phyloP scores from a whole-genome alignment of 2,329 filamentous ascomycete species.

The Ophiostoma piceae region DNA sequence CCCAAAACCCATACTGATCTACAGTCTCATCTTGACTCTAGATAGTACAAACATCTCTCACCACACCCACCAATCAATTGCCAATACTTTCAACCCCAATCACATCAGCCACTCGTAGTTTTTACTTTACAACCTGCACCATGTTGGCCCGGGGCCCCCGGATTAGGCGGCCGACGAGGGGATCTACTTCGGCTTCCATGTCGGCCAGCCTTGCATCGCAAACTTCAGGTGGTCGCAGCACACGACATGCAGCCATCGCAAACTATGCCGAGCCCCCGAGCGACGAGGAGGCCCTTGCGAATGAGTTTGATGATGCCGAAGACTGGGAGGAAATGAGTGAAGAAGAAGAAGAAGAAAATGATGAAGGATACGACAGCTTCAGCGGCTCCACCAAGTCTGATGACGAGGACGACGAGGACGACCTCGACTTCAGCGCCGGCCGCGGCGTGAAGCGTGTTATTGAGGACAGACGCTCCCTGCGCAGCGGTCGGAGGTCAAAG shows the following conservation, averaged over 20 bases:
- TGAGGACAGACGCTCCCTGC: background rate
- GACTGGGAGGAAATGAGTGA: background rate
- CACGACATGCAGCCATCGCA: conserved; percentile 20
- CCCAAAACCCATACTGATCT: background rate
- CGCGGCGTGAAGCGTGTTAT: conserved; percentile 15
- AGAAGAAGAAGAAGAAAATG: background rate
- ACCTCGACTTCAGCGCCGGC: conserved; percentile 17
- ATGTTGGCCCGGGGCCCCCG: background rate
- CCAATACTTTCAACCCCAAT: background rate
- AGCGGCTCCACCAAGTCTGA: background rate
- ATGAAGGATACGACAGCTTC: background rate
- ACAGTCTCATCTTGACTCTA: background rate
- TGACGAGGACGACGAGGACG: conserved; percentile 12
- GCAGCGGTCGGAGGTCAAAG: background rate
- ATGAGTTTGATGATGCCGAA: conserved; percentile 8
- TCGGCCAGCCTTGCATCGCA: background rate
- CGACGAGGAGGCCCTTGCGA: conserved; percentile 18
- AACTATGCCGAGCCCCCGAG: conserved; percentile 18
- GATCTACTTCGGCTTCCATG: background rate
- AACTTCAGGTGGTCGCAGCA: conserved; percentile 18
- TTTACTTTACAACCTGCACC: background rate
- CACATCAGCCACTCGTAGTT: background rate
- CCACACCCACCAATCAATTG: background rate
- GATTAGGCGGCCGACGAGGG: background rate
- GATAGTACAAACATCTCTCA: background rate